Evolutionary conservation across 768 basidiomycete genomes (phyloP).

Genomic region (Strobilomyces confusus): DNA sequence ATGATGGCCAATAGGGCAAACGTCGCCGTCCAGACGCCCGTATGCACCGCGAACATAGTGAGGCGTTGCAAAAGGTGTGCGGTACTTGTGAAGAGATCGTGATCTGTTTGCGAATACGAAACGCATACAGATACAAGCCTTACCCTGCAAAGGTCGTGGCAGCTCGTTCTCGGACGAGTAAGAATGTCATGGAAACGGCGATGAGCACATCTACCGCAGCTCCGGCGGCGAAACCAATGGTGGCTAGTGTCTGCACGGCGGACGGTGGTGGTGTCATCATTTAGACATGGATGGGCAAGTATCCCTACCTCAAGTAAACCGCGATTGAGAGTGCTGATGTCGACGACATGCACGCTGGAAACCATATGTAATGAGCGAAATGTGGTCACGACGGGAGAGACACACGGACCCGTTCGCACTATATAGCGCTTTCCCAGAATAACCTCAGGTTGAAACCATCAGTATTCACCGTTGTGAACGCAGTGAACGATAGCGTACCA

Average conservation of each 20-base stretch:
- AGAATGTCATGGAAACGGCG: background rate
- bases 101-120: too few species aligned
- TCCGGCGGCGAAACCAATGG: background rate
- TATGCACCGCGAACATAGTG: background rate
- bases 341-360: background rate
- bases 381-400: too few species aligned
- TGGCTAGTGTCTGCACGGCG: background rate
- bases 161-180: background rate
- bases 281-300: background rate
- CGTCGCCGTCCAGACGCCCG: background rate
- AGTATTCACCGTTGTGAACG: too few species aligned
- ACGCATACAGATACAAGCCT: background rate
- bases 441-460: background rate
- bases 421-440: background rate
- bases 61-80: background rate
- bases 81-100: background rate
- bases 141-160: background rate
- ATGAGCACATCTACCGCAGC: background rate
- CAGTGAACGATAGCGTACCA: background rate
- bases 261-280: background rate
- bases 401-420: background rate
- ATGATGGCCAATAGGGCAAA: background rate
- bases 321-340: background rate
- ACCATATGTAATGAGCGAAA: background rate
- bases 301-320: background rate